phyloP scores from a whole-genome alignment of 768 basidiomycete species.

The Fomitopsis serialis region DNA sequence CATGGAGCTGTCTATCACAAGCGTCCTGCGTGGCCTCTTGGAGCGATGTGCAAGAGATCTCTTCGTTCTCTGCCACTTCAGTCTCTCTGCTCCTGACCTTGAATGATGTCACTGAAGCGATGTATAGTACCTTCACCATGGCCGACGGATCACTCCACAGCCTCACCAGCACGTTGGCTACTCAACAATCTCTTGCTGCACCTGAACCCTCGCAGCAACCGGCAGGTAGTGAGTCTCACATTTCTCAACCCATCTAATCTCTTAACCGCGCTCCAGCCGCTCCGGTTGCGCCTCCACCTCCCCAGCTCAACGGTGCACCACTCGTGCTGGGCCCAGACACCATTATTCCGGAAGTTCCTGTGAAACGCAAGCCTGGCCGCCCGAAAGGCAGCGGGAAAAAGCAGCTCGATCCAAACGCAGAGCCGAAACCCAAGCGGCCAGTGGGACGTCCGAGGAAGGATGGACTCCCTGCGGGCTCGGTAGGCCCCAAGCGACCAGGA shows the following conservation, averaged over 20 bases:
- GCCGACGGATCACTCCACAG: constrained; percentile 16
- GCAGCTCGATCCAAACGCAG: constrained; percentile 28
- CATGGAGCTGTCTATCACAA: no score
- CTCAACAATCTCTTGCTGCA: constrained; percentile 10
- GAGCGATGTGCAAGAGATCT: no score
- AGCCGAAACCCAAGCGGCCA: constrained; percentile 65
- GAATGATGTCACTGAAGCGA: no score
- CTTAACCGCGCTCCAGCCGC: constrained; percentile 3
- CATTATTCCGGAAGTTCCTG: constrained; percentile 23
- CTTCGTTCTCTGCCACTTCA: no score
- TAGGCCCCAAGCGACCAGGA: constrained; percentile 36
- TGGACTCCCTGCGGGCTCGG: constrained; percentile 73
- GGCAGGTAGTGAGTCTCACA: constrained; percentile 6
- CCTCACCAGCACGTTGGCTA: constrained; percentile 14
- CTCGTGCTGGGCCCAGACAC: constrained; percentile 4
- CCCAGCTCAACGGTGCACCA: constrained; percentile 1
- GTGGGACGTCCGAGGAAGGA: constrained; percentile 81
- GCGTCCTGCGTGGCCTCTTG: no score
- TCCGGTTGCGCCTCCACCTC: constrained; percentile 7
- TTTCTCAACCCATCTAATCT: constrained; percentile 7
- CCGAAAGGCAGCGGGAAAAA: constrained; percentile 83
- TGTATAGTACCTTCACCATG: constrained; percentile 3
- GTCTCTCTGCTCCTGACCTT: no score
- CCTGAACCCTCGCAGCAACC: constrained; percentile 7
- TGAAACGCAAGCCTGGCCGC: constrained; percentile 68